A percentile compares a stretch with the other conserved stretches of the same genome.
Evolutionary conservation across 140 eudicot genomes (phyloP).

Genomic region (Oenanthe javanica): DNA sequence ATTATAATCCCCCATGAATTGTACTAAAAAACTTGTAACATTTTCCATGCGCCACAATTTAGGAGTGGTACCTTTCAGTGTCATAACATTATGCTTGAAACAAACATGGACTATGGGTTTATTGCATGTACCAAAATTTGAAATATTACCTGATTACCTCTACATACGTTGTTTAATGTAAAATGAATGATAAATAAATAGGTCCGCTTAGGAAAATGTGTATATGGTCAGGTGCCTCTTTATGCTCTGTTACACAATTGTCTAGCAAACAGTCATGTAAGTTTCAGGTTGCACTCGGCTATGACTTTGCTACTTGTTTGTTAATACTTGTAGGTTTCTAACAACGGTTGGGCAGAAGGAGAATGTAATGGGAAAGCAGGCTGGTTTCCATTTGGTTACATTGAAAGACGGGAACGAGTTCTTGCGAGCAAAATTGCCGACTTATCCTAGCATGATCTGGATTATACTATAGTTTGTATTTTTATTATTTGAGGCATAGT

Average conservation of each 20-base stretch:
- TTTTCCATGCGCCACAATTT: not conserved
- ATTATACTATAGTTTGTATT: not conserved
- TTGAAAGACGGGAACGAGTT: constrained; percentile 74
- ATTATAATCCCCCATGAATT: not conserved
- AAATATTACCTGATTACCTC: not conserved
- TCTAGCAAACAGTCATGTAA: not conserved
- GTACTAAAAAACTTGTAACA: not conserved
- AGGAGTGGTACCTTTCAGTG: not conserved
- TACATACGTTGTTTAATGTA: not conserved
- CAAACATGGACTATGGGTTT: not conserved
- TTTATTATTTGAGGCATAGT: not conserved
- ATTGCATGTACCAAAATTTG: not conserved
- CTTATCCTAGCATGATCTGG: constrained; percentile 23
- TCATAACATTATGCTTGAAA: not conserved
- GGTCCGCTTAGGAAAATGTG: not conserved
- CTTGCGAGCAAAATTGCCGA: constrained; percentile 66
- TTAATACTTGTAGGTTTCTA: constrained; percentile 44
- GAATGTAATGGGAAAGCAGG: constrained; percentile 69
- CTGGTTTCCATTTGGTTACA: constrained; percentile 67
- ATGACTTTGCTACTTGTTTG: not conserved
- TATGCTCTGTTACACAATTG: not conserved
- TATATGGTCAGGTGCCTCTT: not conserved
- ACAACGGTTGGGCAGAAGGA: constrained; percentile 77
- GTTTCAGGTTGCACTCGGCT: not conserved
- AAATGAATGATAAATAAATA: not conserved